A percentile compares a stretch with the other conserved stretches of the same genome.
phyloP scores from a whole-genome alignment of 1,284 basidiomycete species.

The Boletus smithii region DNA sequence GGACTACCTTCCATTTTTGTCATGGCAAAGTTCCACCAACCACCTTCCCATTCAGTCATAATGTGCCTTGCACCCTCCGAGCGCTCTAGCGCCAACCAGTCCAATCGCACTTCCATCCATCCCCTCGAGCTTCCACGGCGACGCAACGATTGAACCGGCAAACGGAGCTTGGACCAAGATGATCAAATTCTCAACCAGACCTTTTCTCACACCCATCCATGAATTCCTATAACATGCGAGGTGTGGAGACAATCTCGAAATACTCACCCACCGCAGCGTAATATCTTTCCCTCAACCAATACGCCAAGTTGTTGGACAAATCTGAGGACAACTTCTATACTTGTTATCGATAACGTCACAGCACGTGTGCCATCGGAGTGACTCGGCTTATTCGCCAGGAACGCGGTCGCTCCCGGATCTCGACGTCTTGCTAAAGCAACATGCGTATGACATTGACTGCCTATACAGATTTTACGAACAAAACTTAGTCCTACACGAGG shows the following conservation, averaged over 20 bases:
- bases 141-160: not conserved
- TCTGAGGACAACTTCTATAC: conserved; percentile 1
- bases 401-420: not conserved
- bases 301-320: not conserved
- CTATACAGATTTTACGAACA: conserved; percentile 7
- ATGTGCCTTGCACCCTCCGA: conserved; percentile 7
- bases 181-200: not conserved
- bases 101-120: not conserved
- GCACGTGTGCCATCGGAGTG: not conserved
- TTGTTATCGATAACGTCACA: conserved; percentile 6
- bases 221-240: conserved; percentile 1
- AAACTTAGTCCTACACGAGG: conserved; percentile 36
- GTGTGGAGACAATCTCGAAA: not conserved
- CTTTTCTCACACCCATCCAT: conserved; percentile 6
- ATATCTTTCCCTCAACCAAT: not conserved
- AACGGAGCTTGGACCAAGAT: not conserved
- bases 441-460: conserved; percentile 5
- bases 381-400: not conserved
- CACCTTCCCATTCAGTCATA: not conserved
- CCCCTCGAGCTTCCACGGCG: not conserved
- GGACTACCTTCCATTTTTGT: not conserved
- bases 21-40: not conserved
- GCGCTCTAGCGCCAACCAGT: conserved; percentile 6
- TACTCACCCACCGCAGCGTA: conserved; percentile 1
- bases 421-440: not conserved